Base-by-base conservation (phyloP, 2,329 filamentous ascomycete genomes). In the Trichoderma koningii region DNA sequence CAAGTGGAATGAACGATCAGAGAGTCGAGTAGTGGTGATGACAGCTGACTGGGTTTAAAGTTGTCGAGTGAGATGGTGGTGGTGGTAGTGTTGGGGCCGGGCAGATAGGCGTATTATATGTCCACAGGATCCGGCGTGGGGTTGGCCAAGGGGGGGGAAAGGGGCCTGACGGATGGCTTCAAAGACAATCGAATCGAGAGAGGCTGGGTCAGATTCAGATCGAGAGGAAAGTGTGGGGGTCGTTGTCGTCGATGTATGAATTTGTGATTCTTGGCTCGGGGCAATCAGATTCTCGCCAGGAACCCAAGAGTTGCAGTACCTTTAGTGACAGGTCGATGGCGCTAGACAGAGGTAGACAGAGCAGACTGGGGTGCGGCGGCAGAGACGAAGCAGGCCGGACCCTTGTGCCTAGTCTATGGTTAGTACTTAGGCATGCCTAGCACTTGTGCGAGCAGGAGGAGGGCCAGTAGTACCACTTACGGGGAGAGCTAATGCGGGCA, bases 261-360 rank as follows among this genome's bases (percentile, higher is more conserved):
- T 75, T 76, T 63, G 75, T 76, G 72, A 67, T 74, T 76, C 75
- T 75, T 69, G 68, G 68, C 63, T n/a, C 52, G 60, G 38, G 55
- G 34, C 52, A 53, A 41, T 52, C 19, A 55, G 44, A 66, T 64
- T 61, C 51, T 41, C 42, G 47, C 52, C 50, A 62, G 56, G 56
- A 63, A 66, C 64, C 30, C 30, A 34, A 57, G 19, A 51, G 52
- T 63, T 45, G 44, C 30, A 23, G 21, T 23, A 23, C 21, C 21
- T 23, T 23, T 23, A 34, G 50, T 66, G 64, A 66, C 64, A 62
- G 59, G 64, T 66, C 64, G 64, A 53, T 52, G 60, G 53, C 42
- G 53, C 59, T 63, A 64, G 55, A 56, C 30, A 34, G 30, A 34
- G 30, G 30, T 34, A 10, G 30, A 34, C 30, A 34, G 30, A 12